Base-by-base conservation (phyloP, 1,284 basidiomycete genomes). In the Polyporus tsugae region DNA sequence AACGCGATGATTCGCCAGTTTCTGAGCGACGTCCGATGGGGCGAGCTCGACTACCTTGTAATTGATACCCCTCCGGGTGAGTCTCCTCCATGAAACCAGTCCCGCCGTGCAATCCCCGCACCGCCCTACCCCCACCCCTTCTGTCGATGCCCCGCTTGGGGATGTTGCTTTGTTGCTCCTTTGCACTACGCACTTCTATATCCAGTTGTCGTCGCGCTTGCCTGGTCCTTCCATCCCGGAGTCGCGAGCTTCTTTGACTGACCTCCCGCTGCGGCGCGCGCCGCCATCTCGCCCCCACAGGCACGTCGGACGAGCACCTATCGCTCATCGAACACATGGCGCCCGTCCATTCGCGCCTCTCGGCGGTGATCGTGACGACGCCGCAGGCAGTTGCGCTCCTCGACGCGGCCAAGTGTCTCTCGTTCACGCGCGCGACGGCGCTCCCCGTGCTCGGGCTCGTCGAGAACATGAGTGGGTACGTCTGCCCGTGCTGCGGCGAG, bases 1-100 rank as follows among this genome's bases (percentile, higher is more conserved):
- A 98, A 98, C 76, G 98, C 95, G 60, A 99, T 99, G 98, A 99
- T 99, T 76, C 86, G 96, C 75, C 98, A 99, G 83, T 99, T 99
- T 78, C 81, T 99, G 78, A 91, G 91, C 74, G 97, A 99, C 76
- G 98, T 99, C 13, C 83, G 96, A 70, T 99, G 98, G 98, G 97
- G 96, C 62, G 91, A 96, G 58, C 83, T 99, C 69, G 98, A 99
- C 82, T 99, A 97, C 82, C 84, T 99, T 61, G 90, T 99, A 64
- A 93, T 99, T 67, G 98, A 99, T 79, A 99, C 98, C 6, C 98
- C 97, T 7, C 97, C 97, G 75, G 97, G 96, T 96, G 73, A 74
- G 91, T 81, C 39, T 60, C 19, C 36, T 1, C 19, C 15, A 39
- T 29, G 29, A 29, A 10, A 22, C 39, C 59, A 19, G 4, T 29